Evolutionary conservation across 1,139 yeast species (phyloP), one percentile per base, ranked within the genome.

Genomic region (Yamadazyma mexicana): DNA sequence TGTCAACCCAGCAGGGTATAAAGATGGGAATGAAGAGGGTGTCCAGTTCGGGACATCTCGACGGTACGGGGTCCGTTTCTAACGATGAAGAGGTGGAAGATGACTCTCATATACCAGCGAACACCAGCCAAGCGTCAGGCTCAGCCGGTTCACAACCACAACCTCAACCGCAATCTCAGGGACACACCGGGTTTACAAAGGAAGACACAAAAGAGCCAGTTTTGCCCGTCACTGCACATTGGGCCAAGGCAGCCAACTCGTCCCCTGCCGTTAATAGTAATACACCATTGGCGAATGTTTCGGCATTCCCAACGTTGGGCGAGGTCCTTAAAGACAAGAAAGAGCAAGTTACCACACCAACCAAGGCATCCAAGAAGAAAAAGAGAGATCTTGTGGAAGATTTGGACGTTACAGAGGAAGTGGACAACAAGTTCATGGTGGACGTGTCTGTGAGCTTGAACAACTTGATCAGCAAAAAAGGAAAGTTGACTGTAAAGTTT

Each of bases 1-100:
- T 89, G 58, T 83, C 91, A 11, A 86, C 95, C 12, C 86, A 87
- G 58, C 89, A 86, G 55, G 81, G 82, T 50, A 73, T 79, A 47
- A 79, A 77, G 59, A 78, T 79, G 78, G 75, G 77, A 31, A 69
- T 67, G 59, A 70, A 66, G 17, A 48, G 52, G 26, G 42, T 40
- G 23, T 42, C 44, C 18, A 39, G 44, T 34, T 28, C 37, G 11
- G 25, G 44, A 16, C 39, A 36, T 24, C 38, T 41, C 4, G 55
- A 61, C 15, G 17, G 22, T 10, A n/a, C 23, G 10, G 23, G 24
- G 6, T 18, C 17, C 4, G 10, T 11, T 4, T 31, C 44, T n/a
- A 17, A 37, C 17, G 55, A 54, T 31, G 53, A 51, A 20, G 58
- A 51, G 11, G 44, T 41, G 12, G 43, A 41, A 3, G 40, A 44